Percentiles rank a stretch among this genome's conserved stretches.
These are phyloP conservation scores for Vaccinium macrocarpon DNA, from an alignment of 148 eudicot species.

Conservation along the genomic window DNA sequence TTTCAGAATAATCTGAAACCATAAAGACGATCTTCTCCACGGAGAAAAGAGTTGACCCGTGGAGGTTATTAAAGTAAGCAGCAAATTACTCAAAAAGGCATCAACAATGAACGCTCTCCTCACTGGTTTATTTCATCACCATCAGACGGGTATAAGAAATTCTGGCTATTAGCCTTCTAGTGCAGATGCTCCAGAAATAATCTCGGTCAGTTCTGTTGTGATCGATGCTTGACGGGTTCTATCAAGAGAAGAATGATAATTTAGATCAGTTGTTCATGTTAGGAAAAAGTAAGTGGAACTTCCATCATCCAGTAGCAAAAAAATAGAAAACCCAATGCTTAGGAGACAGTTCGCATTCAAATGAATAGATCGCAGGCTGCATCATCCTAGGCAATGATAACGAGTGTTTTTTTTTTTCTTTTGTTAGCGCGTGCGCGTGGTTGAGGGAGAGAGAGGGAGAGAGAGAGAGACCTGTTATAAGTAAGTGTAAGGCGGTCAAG, in stretches of 20 bases:
- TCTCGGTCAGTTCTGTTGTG: constrained; percentile 82
- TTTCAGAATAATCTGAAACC: constrained; percentile 6
- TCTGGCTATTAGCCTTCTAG: constrained; percentile 45
- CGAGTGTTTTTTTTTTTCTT: background rate
- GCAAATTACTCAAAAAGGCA: constrained; percentile 21
- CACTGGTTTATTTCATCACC: constrained; percentile 41
- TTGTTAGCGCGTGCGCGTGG: background rate
- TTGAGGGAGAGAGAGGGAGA: constrained; percentile 6
- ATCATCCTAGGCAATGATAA: background rate
- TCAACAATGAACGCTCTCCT: constrained; percentile 13
- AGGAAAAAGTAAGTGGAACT: background rate
- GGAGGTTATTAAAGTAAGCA: constrained; percentile 17
- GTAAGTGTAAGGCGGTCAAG: constrained; percentile 84
- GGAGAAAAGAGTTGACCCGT: background rate
- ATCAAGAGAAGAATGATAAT: constrained; percentile 18
- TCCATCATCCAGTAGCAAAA: constrained; percentile 1
- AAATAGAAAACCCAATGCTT: background rate
- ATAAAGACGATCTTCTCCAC: background rate
- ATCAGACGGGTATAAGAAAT: constrained; percentile 23
- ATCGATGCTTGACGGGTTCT: constrained; percentile 97
- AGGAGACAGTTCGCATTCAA: background rate
- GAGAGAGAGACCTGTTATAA: constrained; percentile 60
- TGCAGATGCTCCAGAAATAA: constrained; percentile 93
- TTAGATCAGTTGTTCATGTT: constrained; percentile 4
- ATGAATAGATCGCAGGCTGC: background rate